phyloP scores from a whole-genome alignment of 495 filamentous ascomycete species.

The Jackrogersella multiformis region DNA sequence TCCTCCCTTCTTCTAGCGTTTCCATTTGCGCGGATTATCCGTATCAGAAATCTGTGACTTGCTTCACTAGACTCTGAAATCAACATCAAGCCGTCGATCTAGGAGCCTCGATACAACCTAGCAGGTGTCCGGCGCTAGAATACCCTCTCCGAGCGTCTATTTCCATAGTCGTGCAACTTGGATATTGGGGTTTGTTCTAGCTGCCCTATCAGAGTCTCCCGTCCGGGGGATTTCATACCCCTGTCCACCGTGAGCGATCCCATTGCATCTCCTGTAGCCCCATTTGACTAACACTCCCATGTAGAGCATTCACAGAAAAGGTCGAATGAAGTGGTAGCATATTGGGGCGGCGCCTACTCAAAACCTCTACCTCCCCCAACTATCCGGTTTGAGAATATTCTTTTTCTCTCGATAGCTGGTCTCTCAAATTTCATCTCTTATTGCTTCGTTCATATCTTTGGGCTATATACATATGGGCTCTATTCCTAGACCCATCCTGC shows the following conservation, averaged over 20 bases:
- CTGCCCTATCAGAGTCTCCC: conserved; percentile 44
- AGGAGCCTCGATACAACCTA: conserved; percentile 37
- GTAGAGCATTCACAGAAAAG: conserved; percentile 50
- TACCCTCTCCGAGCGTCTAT: conserved; percentile 46
- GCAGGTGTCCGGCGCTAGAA: conserved; percentile 37
- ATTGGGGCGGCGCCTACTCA: conserved; percentile 60
- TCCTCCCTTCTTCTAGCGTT: conserved; percentile 3
- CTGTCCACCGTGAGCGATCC: conserved; percentile 44
- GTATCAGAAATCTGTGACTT: conserved; percentile 37
- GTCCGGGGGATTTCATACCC: conserved; percentile 33
- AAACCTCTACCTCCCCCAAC: conserved; percentile 59
- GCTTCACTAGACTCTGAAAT: conserved; percentile 24
- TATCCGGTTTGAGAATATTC: conserved; percentile 44
- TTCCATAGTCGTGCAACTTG: conserved; percentile 42
- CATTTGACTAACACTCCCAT: conserved; percentile 49
- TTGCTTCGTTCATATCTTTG: conserved; percentile 46
- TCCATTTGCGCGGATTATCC: conserved; percentile 2
- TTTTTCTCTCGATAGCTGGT: conserved; percentile 62
- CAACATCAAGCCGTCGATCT: conserved; percentile 39
- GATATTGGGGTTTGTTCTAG: conserved; percentile 44
- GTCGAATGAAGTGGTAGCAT: conserved; percentile 46
- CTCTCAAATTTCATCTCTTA: conserved; percentile 56
- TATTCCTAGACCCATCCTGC: conserved; percentile 32
- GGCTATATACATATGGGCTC: conserved; percentile 31
- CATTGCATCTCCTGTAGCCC: conserved; percentile 46